Conservation (phyloP, 2,329 filamentous ascomycete species). For the Balansia obtecta region DNA sequence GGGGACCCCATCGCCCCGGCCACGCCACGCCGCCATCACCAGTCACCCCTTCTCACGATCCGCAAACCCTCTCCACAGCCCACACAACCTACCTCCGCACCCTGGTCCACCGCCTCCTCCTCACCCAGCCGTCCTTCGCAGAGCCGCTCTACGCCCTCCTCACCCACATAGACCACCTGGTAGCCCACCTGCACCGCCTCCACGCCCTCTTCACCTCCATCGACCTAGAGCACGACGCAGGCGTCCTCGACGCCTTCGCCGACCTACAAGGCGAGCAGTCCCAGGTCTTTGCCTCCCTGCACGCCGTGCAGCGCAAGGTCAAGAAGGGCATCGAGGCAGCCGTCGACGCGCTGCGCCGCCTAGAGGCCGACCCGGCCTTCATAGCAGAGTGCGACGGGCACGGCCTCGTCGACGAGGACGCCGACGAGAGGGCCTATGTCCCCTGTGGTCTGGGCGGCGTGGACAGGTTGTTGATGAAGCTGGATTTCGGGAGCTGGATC, state of each 20-base stretch:
- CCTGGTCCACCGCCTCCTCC: constrained; percentile 52
- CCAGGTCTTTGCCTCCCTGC: constrained; percentile 52
- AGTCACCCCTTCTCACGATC: constrained; percentile 46
- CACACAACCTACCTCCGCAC: constrained; percentile 66
- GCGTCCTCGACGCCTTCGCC: constrained; percentile 63
- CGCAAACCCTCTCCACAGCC: constrained; percentile 69
- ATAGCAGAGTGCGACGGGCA: constrained; percentile 30
- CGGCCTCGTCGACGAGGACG: constrained; percentile 25
- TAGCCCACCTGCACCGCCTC: constrained; percentile 63
- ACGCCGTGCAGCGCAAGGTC: constrained; percentile 49
- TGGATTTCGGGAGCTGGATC: constrained; percentile 58
- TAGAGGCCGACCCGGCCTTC: constrained; percentile 33
- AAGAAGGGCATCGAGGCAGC: constrained; percentile 56
- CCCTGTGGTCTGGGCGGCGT: constrained; percentile 67
- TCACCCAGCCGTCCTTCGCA: constrained; percentile 52
- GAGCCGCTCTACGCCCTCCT: constrained; percentile 53
- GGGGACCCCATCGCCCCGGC: neutral
- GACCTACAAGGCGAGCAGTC: constrained; percentile 61
- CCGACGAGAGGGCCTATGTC: constrained; percentile 38
- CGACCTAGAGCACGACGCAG: constrained; percentile 72
- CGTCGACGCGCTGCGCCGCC: constrained; percentile 38
- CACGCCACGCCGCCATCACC: neutral
- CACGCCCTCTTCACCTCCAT: constrained; percentile 64
- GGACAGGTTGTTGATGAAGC: constrained; percentile 79
- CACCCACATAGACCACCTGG: constrained; percentile 67